phyloP scores from a whole-genome alignment of 2,329 filamentous ascomycete genomes.

The Hypoxylon sp. region DNA sequence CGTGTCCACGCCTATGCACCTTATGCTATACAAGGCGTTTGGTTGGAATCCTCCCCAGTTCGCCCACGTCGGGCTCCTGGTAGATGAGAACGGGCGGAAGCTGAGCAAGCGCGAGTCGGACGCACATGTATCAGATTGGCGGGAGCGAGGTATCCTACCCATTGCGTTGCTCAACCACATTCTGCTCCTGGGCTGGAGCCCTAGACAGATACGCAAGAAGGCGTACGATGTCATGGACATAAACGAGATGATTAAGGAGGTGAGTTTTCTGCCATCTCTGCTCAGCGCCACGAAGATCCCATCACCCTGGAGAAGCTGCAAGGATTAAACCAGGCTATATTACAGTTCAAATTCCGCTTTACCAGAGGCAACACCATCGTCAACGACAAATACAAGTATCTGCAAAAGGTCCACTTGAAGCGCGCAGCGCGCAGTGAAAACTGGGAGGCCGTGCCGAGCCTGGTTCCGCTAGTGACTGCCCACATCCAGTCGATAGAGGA shows the following conservation, averaged over 20 bases:
- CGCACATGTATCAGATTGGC: slow-evolving; percentile 60
- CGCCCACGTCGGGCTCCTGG: slow-evolving; percentile 80
- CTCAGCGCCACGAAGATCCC: neutral
- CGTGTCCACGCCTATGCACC: slow-evolving; percentile 82
- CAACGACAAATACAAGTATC: slow-evolving; percentile 79
- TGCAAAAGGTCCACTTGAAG: slow-evolving; percentile 60
- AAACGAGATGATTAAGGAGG: slow-evolving; percentile 72
- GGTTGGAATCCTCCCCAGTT: slow-evolving; percentile 77
- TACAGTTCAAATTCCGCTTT: slow-evolving; percentile 82
- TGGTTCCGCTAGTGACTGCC: slow-evolving; percentile 23
- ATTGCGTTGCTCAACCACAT: slow-evolving; percentile 77
- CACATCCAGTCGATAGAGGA: too few relatives aligned
- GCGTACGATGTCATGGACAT: slow-evolving; percentile 75
- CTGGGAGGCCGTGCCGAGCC: neutral
- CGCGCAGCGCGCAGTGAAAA: neutral
- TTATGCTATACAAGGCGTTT: slow-evolving; percentile 77
- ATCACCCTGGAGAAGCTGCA: slow-evolving; percentile 37
- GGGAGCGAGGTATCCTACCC: slow-evolving; percentile 56
- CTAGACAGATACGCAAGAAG: slow-evolving; percentile 44
- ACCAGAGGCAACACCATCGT: slow-evolving; percentile 91
- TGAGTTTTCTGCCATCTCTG: slow-evolving; percentile 49
- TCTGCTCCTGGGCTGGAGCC: slow-evolving; percentile 84
- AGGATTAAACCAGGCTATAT: neutral
- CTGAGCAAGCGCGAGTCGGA: slow-evolving; percentile 83
- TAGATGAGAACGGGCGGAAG: slow-evolving; percentile 74